Evolutionary conservation across 2,329 filamentous ascomycete genomes (phyloP).

Genomic region (Arthrinium phaeospermum): DNA sequence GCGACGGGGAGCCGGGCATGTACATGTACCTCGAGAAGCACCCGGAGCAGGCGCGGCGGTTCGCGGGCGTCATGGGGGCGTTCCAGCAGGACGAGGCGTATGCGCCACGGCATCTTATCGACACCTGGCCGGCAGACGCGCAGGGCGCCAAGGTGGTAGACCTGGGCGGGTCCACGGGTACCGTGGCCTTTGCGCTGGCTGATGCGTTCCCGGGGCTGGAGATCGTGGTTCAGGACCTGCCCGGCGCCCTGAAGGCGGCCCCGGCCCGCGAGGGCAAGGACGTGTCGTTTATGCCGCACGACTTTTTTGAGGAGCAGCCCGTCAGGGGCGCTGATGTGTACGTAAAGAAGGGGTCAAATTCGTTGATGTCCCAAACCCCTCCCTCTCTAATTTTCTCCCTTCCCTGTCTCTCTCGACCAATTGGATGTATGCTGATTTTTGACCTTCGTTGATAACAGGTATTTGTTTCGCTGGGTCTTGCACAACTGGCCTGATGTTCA

Average conservation of each 20-base stretch:
- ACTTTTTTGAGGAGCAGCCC: constrained; percentile 29
- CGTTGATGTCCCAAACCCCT: no score
- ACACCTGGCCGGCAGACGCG: no score
- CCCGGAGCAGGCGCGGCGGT: constrained; percentile 30
- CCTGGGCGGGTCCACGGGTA: constrained; percentile 35
- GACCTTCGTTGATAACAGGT: no score
- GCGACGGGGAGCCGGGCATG: constrained; percentile 23
- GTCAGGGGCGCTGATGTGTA: constrained; percentile 44
- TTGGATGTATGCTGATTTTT: no score
- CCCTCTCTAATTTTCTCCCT: no score
- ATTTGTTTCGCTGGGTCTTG: constrained; percentile 48
- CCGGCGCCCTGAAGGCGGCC: constrained; percentile 29
- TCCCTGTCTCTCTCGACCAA: no score
- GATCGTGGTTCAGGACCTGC: constrained; percentile 33
- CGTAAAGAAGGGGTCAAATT: not conserved
- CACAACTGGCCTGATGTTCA: constrained; percentile 52
- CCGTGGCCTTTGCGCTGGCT: constrained; percentile 31
- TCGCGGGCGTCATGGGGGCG: constrained; percentile 33
- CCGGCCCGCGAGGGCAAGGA: not conserved
- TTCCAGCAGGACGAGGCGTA: constrained; percentile 29
- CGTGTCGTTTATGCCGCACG: constrained; percentile 28
- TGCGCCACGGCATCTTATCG: constrained; percentile 30
- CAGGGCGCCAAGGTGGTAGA: constrained; percentile 30
- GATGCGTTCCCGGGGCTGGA: constrained; percentile 26
- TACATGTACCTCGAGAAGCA: constrained; percentile 19